Base-by-base conservation (phyloP, 2,329 filamentous ascomycete species). In the Orbilia quercus region DNA sequence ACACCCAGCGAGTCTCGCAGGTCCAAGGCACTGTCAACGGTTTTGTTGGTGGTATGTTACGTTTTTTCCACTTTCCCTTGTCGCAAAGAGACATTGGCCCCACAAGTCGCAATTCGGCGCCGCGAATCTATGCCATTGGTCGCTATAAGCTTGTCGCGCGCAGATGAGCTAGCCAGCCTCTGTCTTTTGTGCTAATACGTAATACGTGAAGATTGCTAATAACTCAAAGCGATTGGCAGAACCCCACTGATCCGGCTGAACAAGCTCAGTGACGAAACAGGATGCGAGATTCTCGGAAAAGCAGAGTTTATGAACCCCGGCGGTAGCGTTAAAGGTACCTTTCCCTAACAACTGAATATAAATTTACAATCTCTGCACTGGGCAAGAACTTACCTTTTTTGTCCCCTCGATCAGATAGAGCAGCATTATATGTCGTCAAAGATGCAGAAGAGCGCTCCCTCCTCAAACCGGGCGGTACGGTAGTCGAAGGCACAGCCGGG, bases 301-400 rank as follows among this genome's bases (percentile, higher is more conserved):
- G 93, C 95, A 78, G 95, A 99, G 81, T 99, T 99, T 83, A 95
- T 96, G 85, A 99, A 99, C 84, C 95, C 95, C 1, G 95, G 95
- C 77, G 95, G 95, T 71, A 93, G 90, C 62, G 90, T 99, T 80
- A 99, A 99, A 83, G 76, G 76, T 75, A 23, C 11, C 4, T 44
- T 23, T 40, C 11, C 12, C 23, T 16, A n/a, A n/a, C n/a, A n/a
- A n/a, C n/a, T n/a, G n/a, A n/a, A n/a, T n/a, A n/a, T n/a, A n/a
- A n/a, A n/a, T n/a, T n/a, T n/a, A n/a, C n/a, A n/a, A n/a, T n/a
- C n/a, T n/a, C n/a, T n/a, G n/a, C n/a, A n/a, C n/a, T n/a, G n/a
- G n/a, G n/a, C n/a, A n/a, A n/a, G n/a, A n/a, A n/a, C 47, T 40
- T 31, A 53, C 38, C n/a, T 47, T 7, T 11, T 23, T 50, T 25